Evolutionary conservation across 768 basidiomycete species (phyloP), one percentile per base, ranked within the genome.

Genomic region (Candolleomyces efflorescens): DNA sequence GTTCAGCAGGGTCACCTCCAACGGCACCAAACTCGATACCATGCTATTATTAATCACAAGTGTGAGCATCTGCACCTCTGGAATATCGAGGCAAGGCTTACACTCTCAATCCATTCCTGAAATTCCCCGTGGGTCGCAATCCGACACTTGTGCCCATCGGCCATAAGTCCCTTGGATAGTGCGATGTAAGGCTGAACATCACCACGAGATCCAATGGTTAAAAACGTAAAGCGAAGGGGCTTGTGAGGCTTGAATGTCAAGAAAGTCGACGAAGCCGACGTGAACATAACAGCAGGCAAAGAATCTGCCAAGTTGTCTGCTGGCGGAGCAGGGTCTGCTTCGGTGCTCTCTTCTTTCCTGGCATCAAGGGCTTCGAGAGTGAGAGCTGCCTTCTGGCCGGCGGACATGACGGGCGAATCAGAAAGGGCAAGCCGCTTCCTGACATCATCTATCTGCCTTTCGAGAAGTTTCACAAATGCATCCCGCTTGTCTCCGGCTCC

Each of bases 161-260:
- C 84, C 72, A 92, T 87, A 23, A 96, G 73, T 0, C 94, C 95
- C 70, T 95, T 97, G 22, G 92, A 91, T 9, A 99, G 79, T 1
- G 97, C 88, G 64, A 99, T 98, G 68, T 98, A 99, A 11, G 96
- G 96, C 71, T 99, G 96, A 9, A 98, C 97, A 69, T 99, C 96
- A 53, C 96, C 96, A 52, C 96, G 82, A 20, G 93, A 94, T 5
- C 96, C 96, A 63, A 99, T 97, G 1, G 96, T 98, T 60, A 98
- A 73, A 73, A 96, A 94, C 0, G 97, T 98, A 66, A 99, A 92
- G 64, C 85, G 88, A 59, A 99, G 73, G 2, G 90, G 77, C 63
- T 90, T 82, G 64, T 82, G 81, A 2, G 96, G 97, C 71, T 94
- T 95, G 78, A 99, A 99, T 5, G 94, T 96, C 62, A 99, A 74